Conservation (phyloP, 441 rosid species). For the Populus hybrid region DNA sequence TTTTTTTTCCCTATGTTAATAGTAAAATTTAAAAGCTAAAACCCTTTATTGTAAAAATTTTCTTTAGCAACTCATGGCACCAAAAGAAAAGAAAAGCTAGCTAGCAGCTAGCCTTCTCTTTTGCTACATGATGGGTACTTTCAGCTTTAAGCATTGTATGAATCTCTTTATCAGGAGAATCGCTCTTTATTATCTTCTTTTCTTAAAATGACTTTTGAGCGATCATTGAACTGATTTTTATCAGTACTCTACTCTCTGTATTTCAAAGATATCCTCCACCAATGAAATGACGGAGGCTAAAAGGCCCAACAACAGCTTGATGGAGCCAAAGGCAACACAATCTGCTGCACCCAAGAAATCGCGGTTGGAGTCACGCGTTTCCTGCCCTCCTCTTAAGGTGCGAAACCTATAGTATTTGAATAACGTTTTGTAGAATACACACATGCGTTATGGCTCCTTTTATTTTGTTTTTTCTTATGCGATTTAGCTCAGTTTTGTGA, state of each 20-base stretch:
- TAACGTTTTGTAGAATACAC: neutral
- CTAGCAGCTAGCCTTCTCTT: constrained; percentile 1
- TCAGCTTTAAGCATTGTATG: constrained; percentile 41
- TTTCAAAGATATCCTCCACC: constrained; percentile 28
- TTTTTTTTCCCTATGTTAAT: neutral
- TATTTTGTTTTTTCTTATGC: neutral
- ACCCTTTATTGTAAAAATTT: constrained; percentile 29
- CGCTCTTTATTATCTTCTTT: neutral
- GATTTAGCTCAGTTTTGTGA: neutral
- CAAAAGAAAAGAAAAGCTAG: constrained; percentile 13
- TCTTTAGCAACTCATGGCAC: constrained; percentile 13
- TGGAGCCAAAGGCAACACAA: constrained; percentile 48
- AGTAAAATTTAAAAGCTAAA: constrained; percentile 24
- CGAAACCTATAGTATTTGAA: neutral
- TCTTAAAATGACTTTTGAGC: constrained; percentile 12
- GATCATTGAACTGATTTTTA: constrained; percentile 16
- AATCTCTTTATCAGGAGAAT: constrained; percentile 25
- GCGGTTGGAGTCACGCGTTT: constrained; percentile 60
- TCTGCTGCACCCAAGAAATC: constrained; percentile 58
- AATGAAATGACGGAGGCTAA: constrained; percentile 47
- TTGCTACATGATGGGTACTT: constrained; percentile 7
- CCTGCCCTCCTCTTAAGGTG: constrained; percentile 88
- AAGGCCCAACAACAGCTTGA: constrained; percentile 44
- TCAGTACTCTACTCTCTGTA: neutral
- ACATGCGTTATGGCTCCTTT: neutral